Evolutionary conservation across 352 stramenopile species (phyloP).

Genomic region (Globisporangium megalacanthum): DNA sequence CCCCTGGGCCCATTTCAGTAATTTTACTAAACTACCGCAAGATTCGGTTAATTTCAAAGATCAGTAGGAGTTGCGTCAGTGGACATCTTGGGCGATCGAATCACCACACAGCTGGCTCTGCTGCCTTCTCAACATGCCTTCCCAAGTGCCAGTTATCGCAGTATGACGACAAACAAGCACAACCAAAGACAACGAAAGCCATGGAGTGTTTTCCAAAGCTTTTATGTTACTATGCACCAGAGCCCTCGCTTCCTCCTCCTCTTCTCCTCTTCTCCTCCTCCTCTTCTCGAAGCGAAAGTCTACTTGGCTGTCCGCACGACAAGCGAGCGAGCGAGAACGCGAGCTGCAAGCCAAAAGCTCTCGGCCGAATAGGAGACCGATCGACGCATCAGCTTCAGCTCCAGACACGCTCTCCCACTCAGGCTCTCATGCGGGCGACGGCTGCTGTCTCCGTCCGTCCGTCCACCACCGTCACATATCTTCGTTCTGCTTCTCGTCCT

Average conservation of each 20-base stretch:
- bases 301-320: slow-evolving; percentile 1
- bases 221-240: slow-evolving; percentile 4
- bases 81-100: no score
- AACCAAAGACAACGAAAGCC: no score
- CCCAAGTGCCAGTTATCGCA: no score
- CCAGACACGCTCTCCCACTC: not conserved
- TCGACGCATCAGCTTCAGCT: not conserved
- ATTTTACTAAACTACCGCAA: no score
- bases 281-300: not conserved
- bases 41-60: no score
- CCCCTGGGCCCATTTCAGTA: no score
- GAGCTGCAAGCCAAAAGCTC: not conserved
- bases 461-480: not conserved
- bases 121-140: no score
- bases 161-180: no score
- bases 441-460: not conserved
- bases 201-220: not conserved
- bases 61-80: no score
- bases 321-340: not conserved
- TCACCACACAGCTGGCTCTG: no score
- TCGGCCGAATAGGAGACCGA: not conserved
- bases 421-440: not conserved
- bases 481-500: not conserved
- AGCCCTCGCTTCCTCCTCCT: slow-evolving; percentile 1
- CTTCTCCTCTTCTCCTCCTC: not conserved